Evolutionary conservation across 176 grass and related monocot genomes (phyloP), one percentile per base, ranked within the genome.

Genomic region (Aegilops sharonensis): DNA sequence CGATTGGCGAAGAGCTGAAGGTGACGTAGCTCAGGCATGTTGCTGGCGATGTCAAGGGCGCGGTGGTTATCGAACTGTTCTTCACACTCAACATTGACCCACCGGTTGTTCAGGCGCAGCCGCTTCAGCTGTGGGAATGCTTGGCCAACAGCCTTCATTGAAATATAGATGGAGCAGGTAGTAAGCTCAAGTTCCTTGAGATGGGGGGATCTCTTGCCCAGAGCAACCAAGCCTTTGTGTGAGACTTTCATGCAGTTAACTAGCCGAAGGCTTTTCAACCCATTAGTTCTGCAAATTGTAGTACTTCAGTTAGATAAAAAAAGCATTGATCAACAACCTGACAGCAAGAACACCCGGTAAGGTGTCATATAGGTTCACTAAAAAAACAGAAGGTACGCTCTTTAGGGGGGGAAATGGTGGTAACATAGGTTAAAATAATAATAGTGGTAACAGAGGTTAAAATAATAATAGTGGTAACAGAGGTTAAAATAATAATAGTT

Each of bases 221-320:
- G 12, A 85, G 61, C 72, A 85, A 78, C 61, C 83, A 77, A 85
- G 42, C 73, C 83, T 54, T 27, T 85, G 21, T 8, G 8, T 36
- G 83, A 67, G 21, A 85, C 30, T 48, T 67, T 48, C 43, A 67
- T 66, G 83, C 83, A 85, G 63, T 50, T 39, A 67, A 77, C 72
- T 25, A 85, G 61, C 43, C 73, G 83, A 68, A 85, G 83, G 31
- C 73, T 78, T 78, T 85, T 85, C 73, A 85, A 56, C 43, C 72
- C 64, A n/a, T 13, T 37, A 66, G 73, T 85, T 77, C 83, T 78
- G 73, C 73, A 85, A 25, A 78, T 67, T 7, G 10, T 52, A 77
- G 75, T 15, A 56, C 30, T 24, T 56, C 30, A 82, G 60, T 77
- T 65, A 85, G 72, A 77, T 9, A 36, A 78, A 78, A 64, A 56